Evolutionary conservation across 2,329 filamentous ascomycete genomes (phyloP), one percentile per base, ranked within the genome.

Genomic region (Dothideomycetes sp.): DNA sequence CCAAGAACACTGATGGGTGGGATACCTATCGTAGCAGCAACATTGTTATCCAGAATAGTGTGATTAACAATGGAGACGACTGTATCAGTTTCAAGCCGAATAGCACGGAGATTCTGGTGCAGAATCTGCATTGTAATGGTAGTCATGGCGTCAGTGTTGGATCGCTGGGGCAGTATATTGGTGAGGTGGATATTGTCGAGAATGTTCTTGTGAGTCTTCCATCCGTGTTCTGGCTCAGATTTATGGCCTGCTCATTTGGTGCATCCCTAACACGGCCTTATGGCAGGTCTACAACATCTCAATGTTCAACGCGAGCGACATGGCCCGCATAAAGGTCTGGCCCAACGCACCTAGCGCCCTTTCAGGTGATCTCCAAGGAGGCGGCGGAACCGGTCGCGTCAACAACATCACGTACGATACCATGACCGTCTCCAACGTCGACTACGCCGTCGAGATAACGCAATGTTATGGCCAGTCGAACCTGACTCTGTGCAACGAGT

Each of bases 71-170:
- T 48, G 75, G 74, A 27, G 79, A 83, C 52, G 76, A 85, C 53
- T 84, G 81, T 44, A 76, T 84, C 10, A 78, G 77, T 1, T 84
- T 84, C 68, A 84, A 84, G 58, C 79, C 79, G 14, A 84, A 84
- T 55, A 77, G 71, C 49, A 83, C 77, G 32, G 70, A 81, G 46
- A 73, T 84, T 5, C 56, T 84, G 3, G 71, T 84, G 4, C 78
- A 84, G 53, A 77, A 78, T 45, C 60, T 84, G 3, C 60, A 65
- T 43, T 84, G 80, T 59, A 79, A 79, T 50, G 78, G 79, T 24
- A 81, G 76, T 3, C 80, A 84, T 51, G 81, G 81, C 30, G 83
- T 84, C 47, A 78, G 73, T 8, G 77, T 84, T n/a, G 81, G 81
- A 5, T 81, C 76, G 0, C 62, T 84, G 0, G 80, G 80, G 16